These are phyloP conservation scores for Macrocybe gigantea DNA, from an alignment of 768 basidiomycete species.

Conservation along the genomic window DNA sequence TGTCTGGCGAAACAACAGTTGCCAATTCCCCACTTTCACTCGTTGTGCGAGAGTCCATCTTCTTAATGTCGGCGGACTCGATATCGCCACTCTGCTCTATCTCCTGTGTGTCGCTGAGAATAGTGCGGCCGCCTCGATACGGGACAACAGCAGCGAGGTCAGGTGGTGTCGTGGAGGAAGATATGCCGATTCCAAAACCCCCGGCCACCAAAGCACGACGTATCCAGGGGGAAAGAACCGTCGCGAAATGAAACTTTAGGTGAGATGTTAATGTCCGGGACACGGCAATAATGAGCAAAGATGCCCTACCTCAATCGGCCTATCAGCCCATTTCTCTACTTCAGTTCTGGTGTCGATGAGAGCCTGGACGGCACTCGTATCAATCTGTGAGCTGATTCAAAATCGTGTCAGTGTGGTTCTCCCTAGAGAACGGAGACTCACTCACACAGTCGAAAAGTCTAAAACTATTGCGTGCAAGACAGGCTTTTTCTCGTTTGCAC, in stretches of 20 bases:
- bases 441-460: conserved; percentile 83
- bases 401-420: background rate
- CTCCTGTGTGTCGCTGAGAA: conserved; percentile 17
- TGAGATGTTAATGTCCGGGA: background rate
- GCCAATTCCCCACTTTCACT: conserved; percentile 17
- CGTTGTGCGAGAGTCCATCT: conserved; percentile 12
- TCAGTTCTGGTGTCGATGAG: conserved; percentile 84
- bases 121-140: conserved; percentile 37
- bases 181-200: conserved; percentile 77
- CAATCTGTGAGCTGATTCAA: conserved; percentile 68
- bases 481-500: conserved; percentile 51
- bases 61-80: conserved; percentile 29
- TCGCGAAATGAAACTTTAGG: conserved; percentile 86
- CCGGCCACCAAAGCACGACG: conserved; percentile 84
- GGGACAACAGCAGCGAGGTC: conserved; percentile 82
- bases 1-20: conserved; percentile 44
- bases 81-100: conserved; percentile 21
- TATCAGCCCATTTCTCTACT: conserved; percentile 84
- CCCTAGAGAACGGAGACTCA: conserved; percentile 2
- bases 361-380: conserved; percentile 88
- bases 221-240: conserved; percentile 91
- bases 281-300: background rate
- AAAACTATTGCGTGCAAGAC: conserved; percentile 80
- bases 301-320: conserved; percentile 58
- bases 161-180: conserved; percentile 30